Evolutionary conservation across 352 stramenopile species (phyloP).

Genomic region (Globisporangium polare): DNA sequence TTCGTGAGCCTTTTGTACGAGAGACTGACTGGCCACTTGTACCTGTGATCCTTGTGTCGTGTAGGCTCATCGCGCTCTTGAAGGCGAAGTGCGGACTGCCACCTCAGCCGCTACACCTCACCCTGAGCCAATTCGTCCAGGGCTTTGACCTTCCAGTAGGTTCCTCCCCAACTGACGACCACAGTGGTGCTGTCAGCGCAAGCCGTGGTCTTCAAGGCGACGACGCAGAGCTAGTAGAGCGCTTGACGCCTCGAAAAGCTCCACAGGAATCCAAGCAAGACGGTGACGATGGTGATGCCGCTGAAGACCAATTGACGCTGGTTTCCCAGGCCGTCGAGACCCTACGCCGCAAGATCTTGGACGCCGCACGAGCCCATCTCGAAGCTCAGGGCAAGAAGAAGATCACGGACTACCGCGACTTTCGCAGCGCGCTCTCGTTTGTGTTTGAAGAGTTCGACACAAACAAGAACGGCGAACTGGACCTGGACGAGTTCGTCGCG

Average conservation of each 20-base stretch:
- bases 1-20: not conserved
- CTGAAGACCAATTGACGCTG: slow-evolving; percentile 32
- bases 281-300: not conserved
- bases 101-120: slow-evolving; percentile 40
- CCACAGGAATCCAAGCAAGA: not conserved
- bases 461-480: slow-evolving; percentile 48
- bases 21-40: not conserved
- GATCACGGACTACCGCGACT: slow-evolving; percentile 36
- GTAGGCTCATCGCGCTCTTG: slow-evolving; percentile 49
- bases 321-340: slow-evolving; percentile 19
- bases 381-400: slow-evolving; percentile 21
- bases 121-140: slow-evolving; percentile 40
- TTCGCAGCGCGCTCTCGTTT: slow-evolving; percentile 44
- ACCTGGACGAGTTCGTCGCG: slow-evolving; percentile 42
- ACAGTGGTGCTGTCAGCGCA: too few relatives aligned
- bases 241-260: not conserved
- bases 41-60: not conserved
- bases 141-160: slow-evolving; percentile 42
- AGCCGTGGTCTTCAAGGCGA: not conserved
- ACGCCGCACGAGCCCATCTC: slow-evolving; percentile 34
- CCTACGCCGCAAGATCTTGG: slow-evolving; percentile 37
- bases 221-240: not conserved
- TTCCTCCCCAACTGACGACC: not conserved
- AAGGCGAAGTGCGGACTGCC: slow-evolving; percentile 38
- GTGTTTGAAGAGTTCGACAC: slow-evolving; percentile 58